phyloP scores from a whole-genome alignment of 225 moss, liverwort and hornwort genomes.

The Polytrichum formosum region DNA sequence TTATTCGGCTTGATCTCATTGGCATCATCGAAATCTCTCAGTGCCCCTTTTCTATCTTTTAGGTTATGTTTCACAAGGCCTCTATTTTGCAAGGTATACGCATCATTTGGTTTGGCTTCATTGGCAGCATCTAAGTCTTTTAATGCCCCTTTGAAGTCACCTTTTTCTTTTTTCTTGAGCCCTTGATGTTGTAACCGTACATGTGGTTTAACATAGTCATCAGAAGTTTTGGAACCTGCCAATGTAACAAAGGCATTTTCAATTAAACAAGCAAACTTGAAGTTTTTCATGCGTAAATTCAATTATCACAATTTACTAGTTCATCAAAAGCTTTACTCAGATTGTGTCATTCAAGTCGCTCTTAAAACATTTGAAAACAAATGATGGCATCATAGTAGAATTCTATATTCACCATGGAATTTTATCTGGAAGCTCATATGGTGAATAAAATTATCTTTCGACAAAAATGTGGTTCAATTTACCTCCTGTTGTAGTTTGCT shows the following conservation, averaged over 20 bases:
- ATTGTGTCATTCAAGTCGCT: not conserved
- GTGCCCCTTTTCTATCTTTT: not conserved
- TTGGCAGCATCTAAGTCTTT: slow-evolving; percentile 3
- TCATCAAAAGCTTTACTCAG: not conserved
- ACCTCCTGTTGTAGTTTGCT: too few species aligned
- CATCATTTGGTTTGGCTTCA: not conserved
- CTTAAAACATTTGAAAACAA: not conserved
- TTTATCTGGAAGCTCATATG: too few species aligned
- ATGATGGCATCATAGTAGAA: too few species aligned
- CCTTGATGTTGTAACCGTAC: not conserved
- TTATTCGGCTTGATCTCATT: not conserved
- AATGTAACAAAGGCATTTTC: not conserved
- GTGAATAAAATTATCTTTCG: too few species aligned
- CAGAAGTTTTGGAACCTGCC: not conserved
- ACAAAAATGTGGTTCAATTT: too few species aligned
- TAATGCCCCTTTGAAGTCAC: not conserved
- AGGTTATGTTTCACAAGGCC: not conserved
- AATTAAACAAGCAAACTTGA: not conserved
- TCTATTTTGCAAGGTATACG: not conserved
- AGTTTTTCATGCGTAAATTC: not conserved
- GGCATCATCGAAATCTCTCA: slow-evolving; percentile 1
- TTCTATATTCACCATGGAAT: too few species aligned
- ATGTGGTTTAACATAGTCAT: not conserved
- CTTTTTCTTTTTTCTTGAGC: not conserved
- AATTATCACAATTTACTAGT: not conserved